Evolutionary conservation across 192 early-diverging fungal genomes (phyloP).

Genomic region (Coemansia biformis): DNA sequence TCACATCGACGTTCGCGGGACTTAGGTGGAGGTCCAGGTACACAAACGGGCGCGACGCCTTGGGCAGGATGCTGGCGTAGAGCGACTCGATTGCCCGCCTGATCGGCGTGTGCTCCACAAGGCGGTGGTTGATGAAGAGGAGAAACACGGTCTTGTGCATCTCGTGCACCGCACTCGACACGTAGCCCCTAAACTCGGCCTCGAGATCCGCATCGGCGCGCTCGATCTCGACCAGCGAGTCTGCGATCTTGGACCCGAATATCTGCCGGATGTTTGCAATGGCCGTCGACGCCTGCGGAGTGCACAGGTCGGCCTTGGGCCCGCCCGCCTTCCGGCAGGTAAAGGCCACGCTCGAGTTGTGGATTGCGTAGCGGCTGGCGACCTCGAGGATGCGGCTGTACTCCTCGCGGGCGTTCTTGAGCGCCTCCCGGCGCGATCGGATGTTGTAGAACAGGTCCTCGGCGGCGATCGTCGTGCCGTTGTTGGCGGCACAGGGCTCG

Average conservation of each 20-base stretch:
- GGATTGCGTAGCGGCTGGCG: conserved; percentile 87
- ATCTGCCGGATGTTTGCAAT: conserved; percentile 78
- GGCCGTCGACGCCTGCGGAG: conserved; percentile 53
- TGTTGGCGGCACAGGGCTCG: conserved; percentile 92
- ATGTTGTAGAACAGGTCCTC: conserved; percentile 97
- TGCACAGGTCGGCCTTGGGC: conserved; percentile 73
- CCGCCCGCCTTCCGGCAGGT: conserved; percentile 85
- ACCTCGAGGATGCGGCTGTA: conserved; percentile 89
- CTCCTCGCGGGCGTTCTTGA: conserved; percentile 81
- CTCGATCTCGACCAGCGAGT: conserved; percentile 68
- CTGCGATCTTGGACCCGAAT: conserved; percentile 75
- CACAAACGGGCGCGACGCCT: conserved; percentile 80
- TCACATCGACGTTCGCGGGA: conserved; percentile 90
- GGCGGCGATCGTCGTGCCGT: conserved; percentile 87
- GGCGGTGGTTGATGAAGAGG: conserved; percentile 84
- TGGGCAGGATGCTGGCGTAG: conserved; percentile 76
- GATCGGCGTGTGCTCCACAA: conserved; percentile 76
- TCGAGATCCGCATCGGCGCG: conserved; percentile 50
- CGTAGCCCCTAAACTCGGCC: conserved; percentile 65
- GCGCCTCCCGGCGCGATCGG: conserved; percentile 73
- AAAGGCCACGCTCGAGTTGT: conserved; percentile 78
- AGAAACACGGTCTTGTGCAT: conserved; percentile 81
- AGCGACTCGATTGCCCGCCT: conserved; percentile 78
- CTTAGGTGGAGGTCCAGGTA: conserved; percentile 87
- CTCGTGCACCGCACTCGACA: conserved; percentile 86